Evolutionary conservation across 1,284 basidiomycete genomes (phyloP), one percentile per base, ranked within the genome.

Genomic region (Porogramme epimiltina): DNA sequence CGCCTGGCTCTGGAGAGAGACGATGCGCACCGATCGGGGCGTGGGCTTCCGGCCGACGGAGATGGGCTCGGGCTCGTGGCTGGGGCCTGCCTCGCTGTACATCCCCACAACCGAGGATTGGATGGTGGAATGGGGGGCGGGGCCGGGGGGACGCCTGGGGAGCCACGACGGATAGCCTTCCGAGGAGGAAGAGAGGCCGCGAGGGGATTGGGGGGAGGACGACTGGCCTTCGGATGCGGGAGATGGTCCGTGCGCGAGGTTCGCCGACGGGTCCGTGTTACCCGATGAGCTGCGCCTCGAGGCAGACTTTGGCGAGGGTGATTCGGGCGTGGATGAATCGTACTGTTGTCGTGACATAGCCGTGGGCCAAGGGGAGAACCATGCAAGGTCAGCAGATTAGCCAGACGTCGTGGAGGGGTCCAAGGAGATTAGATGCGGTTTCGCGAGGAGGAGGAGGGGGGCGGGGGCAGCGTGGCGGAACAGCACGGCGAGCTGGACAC

Each of bases 81-180:
- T 71, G 39, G 76, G 75, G 20, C 68, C 70, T 16, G 69, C 60
- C 28, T 74, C 76, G 28, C 70, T 73, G 31, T 62, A 67, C 61
- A 70, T 70, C 51, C 67, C 71, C 13, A 73, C 75, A 28, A 76
- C 73, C 26, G 68, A 67, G 20, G 83, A 86, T 50, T 84, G 82
- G 53, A 85, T 70, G 3, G 87, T 89, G 10, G 85, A 88, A 3
- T 79, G 79, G 3, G 89, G 89, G 13, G 80, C 81, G 1, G 89
- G 89, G 1, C 81, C 86, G 19, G 83, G 83, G 4, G 89, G 89
- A n/a, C 89, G 79, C 55, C 75, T 81, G 13, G 89, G 89, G 3
- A 91, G 82, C 89, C 89, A 91, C 24, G 85, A 84, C 3, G 89
- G 89, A 63, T 91, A 91, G 22, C 83, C 82, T 60, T 88, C 86